Percentiles rank a stretch among this genome's conserved stretches.
Conservation (phyloP, 371 early-diverging fungal genomes). For the Fennellomyces sp. region DNA sequence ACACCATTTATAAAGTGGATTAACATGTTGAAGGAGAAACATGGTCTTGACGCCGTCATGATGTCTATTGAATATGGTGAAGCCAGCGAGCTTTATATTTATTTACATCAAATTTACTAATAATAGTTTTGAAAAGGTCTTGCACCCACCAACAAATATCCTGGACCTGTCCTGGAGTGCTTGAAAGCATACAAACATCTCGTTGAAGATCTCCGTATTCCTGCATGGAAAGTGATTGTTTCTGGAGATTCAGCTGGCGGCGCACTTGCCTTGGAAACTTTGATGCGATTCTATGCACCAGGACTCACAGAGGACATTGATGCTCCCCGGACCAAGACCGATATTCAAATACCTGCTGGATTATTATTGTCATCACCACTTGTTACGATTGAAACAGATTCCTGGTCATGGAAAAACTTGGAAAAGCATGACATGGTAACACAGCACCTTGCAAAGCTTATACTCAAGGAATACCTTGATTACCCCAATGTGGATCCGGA, state of each 20-base stretch:
- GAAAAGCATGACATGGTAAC: conserved; percentile 33
- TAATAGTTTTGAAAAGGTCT: conserved; percentile 21
- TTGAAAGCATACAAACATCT: conserved; percentile 51
- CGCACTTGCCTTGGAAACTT: conserved; percentile 29
- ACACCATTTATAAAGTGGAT: conserved; percentile 47
- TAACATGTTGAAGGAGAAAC: conserved; percentile 43
- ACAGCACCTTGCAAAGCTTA: conserved; percentile 19
- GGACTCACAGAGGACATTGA: conserved; percentile 17
- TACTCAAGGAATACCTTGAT: conserved; percentile 38
- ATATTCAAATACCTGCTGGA: conserved; percentile 34
- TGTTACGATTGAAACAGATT: conserved; percentile 26
- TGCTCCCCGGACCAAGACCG: conserved; percentile 23
- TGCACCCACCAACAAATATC: conserved; percentile 45
- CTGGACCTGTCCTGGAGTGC: conserved; percentile 48
- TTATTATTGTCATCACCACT: conserved; percentile 35
- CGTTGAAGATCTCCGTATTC: conserved; percentile 32
- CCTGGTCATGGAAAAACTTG: conserved; percentile 30
- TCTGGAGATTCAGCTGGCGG: conserved; percentile 46
- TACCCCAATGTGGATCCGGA: conserved; percentile 24
- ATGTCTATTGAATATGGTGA: conserved; percentile 62
- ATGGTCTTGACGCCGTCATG: conserved; percentile 52
- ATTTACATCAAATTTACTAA: too few relatives aligned
- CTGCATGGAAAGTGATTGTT: conserved; percentile 34
- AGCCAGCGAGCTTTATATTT: conserved; percentile 4
- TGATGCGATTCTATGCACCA: conserved; percentile 34